phyloP scores from a whole-genome alignment of 1,284 basidiomycete genomes.

The Leccinum colubrinum region DNA sequence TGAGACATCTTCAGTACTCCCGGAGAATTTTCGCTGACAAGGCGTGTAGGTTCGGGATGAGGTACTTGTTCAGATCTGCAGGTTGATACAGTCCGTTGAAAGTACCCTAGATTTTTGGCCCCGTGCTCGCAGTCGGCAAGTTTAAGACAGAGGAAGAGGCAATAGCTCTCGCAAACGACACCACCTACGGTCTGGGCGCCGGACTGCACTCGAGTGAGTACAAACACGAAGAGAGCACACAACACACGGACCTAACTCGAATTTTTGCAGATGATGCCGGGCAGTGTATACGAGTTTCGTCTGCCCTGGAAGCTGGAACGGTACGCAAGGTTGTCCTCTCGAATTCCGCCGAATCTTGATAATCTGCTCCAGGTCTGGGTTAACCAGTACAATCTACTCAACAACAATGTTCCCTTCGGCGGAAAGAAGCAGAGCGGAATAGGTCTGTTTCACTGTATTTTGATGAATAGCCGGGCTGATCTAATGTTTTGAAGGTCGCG shows the following conservation, averaged over 20 bases:
- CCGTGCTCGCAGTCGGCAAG: slow-evolving; percentile 73
- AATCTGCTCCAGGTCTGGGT: slow-evolving; percentile 67
- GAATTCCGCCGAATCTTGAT: slow-evolving; percentile 8
- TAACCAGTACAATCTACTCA: slow-evolving; percentile 82
- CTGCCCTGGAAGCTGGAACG: slow-evolving; percentile 81
- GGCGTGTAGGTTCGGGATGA: slow-evolving; percentile 66
- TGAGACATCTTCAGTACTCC: slow-evolving; percentile 35
- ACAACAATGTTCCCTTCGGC: slow-evolving; percentile 89
- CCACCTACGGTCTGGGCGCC: slow-evolving; percentile 85
- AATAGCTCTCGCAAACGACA: slow-evolving; percentile 79
- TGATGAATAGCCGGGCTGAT: slow-evolving; percentile 18
- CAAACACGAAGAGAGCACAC: not conserved
- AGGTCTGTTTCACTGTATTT: slow-evolving; percentile 36
- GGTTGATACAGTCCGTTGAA: slow-evolving; percentile 7
- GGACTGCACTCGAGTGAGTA: slow-evolving; percentile 82
- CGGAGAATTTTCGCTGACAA: slow-evolving; percentile 10
- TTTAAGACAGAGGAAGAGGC: slow-evolving; percentile 83
- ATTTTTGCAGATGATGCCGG: slow-evolving; percentile 65
- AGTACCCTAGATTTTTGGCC: slow-evolving; percentile 73
- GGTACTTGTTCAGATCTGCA: slow-evolving; percentile 34
- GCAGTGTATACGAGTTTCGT: slow-evolving; percentile 85
- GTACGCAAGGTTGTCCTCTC: slow-evolving; percentile 40
- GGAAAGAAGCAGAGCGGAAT: slow-evolving; percentile 86
- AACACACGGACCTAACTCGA: not conserved
- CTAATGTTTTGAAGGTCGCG: slow-evolving; percentile 55